Evolutionary conservation across 192 early-diverging fungal genomes (phyloP).

Genomic region (Chytriomyces sp.): DNA sequence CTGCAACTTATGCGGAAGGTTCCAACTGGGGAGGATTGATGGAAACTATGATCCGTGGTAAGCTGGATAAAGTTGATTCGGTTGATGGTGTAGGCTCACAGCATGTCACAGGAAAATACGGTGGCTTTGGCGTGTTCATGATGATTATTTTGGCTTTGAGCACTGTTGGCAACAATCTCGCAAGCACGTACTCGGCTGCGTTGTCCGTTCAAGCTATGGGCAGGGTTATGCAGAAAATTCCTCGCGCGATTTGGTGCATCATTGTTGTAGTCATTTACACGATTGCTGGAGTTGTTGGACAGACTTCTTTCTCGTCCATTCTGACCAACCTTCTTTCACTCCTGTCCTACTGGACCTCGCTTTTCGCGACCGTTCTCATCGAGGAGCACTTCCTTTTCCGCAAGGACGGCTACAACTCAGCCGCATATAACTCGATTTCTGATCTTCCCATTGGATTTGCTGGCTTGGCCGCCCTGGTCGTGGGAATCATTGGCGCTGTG

Average conservation of each 20-base stretch:
- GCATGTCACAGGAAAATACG: too few relatives aligned
- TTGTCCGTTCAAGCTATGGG: slow-evolving; percentile 31
- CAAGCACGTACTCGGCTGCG: slow-evolving; percentile 36
- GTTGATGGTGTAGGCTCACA: too few relatives aligned
- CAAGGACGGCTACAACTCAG: neutral
- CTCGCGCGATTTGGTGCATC: slow-evolving; percentile 32
- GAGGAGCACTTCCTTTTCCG: slow-evolving; percentile 14
- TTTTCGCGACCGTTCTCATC: slow-evolving; percentile 24
- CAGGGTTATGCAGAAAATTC: slow-evolving; percentile 28
- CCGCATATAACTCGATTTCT: neutral
- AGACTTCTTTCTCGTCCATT: slow-evolving; percentile 17
- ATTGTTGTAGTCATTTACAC: slow-evolving; percentile 30
- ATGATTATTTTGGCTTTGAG: slow-evolving; percentile 26
- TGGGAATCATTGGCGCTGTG: slow-evolving; percentile 36
- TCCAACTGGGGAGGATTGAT: neutral
- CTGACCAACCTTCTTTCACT: slow-evolving; percentile 31
- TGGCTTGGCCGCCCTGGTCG: slow-evolving; percentile 13
- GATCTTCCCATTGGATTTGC: neutral
- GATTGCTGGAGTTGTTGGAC: slow-evolving; percentile 28
- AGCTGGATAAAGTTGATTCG: too few relatives aligned
- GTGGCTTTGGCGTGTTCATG: slow-evolving; percentile 24
- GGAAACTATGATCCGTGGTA: neutral
- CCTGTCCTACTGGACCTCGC: slow-evolving; percentile 34
- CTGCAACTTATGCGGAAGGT: slow-evolving; percentile 14
- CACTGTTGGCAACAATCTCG: slow-evolving; percentile 33